Evolutionary conservation across 2,329 filamentous ascomycete genomes (phyloP).

Genomic region (Nannizzia gypsea): DNA sequence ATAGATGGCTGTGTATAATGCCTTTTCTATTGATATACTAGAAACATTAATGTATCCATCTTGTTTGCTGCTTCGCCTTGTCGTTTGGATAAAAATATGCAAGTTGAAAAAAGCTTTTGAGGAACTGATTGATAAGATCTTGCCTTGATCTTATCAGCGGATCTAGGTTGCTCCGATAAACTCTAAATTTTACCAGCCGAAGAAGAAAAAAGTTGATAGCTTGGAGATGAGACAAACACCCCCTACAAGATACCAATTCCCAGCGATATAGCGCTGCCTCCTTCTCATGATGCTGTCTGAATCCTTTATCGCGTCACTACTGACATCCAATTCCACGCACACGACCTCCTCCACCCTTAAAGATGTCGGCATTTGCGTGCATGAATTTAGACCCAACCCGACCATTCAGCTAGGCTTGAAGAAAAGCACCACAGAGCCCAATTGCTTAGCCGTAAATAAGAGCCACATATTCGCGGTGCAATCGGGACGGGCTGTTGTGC

Average conservation of each 20-base stretch:
- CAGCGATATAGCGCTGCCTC: background rate
- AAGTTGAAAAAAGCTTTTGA: background rate
- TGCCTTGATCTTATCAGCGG: conserved; percentile 1
- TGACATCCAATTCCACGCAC: conserved; percentile 24
- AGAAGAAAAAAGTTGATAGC: background rate
- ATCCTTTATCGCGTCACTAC: conserved; percentile 36
- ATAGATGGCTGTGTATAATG: background rate
- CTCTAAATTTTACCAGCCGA: background rate
- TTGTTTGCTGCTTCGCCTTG: background rate
- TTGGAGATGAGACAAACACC: background rate
- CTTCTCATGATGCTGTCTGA: conserved; percentile 36
- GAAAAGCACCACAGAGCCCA: conserved; percentile 71
- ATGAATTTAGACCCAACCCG: conserved; percentile 67
- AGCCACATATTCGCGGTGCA: conserved; percentile 88
- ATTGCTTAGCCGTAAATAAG: conserved; percentile 66
- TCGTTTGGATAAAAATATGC: background rate
- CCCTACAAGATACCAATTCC: background rate
- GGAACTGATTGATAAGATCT: conserved; percentile 6
- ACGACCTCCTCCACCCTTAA: conserved; percentile 43
- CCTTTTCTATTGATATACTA: background rate
- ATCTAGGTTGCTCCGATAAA: background rate
- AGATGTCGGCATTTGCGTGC: conserved; percentile 77
- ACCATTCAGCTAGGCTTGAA: conserved; percentile 72
- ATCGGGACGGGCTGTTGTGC: conserved; percentile 77
- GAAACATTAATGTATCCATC: background rate